phyloP scores from a whole-genome alignment of 148 eudicot genomes.

The Vaccinium darrowii region DNA sequence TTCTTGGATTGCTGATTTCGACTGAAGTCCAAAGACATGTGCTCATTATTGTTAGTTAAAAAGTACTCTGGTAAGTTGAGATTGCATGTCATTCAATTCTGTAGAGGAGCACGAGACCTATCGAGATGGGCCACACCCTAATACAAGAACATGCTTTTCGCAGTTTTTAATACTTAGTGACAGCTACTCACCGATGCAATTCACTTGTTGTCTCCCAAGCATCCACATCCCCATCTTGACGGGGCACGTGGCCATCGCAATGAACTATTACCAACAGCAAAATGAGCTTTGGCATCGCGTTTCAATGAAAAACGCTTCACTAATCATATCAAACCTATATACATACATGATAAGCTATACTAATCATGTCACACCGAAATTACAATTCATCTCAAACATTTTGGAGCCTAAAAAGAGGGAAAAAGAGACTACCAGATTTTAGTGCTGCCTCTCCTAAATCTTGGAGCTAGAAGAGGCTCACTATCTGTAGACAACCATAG shows the following conservation, averaged over 20 bases:
- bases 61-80: not conserved
- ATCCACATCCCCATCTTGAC: not conserved
- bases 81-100: not conserved
- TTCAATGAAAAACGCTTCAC: not conserved
- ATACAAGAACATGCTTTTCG: not conserved
- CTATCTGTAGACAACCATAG: not conserved
- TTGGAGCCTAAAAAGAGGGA: not conserved
- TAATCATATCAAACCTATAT: not conserved
- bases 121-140: not conserved
- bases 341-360: not conserved
- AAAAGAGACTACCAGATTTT: not conserved
- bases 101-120: not conserved
- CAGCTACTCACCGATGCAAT: not conserved
- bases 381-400: not conserved
- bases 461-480: slow-evolving; percentile 1
- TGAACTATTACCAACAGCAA: not conserved
- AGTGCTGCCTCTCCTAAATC: not conserved
- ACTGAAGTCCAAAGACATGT: not conserved
- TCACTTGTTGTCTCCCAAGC: not conserved
- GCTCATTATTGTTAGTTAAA: not conserved
- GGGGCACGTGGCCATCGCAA: not conserved
- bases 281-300: not conserved
- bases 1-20: not conserved
- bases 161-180: not conserved
- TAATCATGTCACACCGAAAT: not conserved